Conservation (phyloP, 2,329 filamentous ascomycete genomes). For the Aureobasidium sp. region DNA sequence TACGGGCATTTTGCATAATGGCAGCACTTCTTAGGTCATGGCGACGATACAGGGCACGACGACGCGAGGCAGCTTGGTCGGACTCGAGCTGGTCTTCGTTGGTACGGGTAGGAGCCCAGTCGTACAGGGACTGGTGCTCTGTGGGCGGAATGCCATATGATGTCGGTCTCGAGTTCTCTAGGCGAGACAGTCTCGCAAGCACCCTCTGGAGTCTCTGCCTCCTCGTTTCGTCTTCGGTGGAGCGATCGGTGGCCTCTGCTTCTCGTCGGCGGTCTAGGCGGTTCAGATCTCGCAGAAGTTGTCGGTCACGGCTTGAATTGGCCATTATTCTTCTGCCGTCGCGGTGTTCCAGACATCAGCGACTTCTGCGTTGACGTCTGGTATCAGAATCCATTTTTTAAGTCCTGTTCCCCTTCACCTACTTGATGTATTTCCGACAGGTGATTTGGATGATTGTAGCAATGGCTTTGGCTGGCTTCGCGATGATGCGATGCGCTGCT, state of each 20-base stretch:
- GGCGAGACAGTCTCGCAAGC: slow-evolving; percentile 36
- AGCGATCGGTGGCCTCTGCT: slow-evolving; percentile 9
- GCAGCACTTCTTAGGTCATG: slow-evolving; percentile 22
- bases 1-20: slow-evolving; percentile 24
- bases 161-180: slow-evolving; percentile 32
- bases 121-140: slow-evolving; percentile 47
- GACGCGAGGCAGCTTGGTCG: slow-evolving; percentile 30
- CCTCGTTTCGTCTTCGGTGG: slow-evolving; percentile 29
- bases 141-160: slow-evolving; percentile 47
- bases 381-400: slow-evolving; percentile 1
- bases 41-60: slow-evolving; percentile 27
- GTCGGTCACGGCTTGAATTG: neutral
- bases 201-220: slow-evolving; percentile 34
- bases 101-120: slow-evolving; percentile 48
- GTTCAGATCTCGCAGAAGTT: slow-evolving; percentile 6
- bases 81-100: slow-evolving; percentile 25
- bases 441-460: neutral
- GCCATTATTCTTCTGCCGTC: neutral
- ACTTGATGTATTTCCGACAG: neutral
- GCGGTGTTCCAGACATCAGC: neutral
- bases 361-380: slow-evolving; percentile 3
- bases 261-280: slow-evolving; percentile 5
- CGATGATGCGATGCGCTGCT: neutral
- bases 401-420: neutral
- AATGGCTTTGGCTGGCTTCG: neutral